Evolutionary conservation across 306 rosid genomes (phyloP), one percentile per base, ranked within the genome.

Genomic region (Sechiopsis laciniata): DNA sequence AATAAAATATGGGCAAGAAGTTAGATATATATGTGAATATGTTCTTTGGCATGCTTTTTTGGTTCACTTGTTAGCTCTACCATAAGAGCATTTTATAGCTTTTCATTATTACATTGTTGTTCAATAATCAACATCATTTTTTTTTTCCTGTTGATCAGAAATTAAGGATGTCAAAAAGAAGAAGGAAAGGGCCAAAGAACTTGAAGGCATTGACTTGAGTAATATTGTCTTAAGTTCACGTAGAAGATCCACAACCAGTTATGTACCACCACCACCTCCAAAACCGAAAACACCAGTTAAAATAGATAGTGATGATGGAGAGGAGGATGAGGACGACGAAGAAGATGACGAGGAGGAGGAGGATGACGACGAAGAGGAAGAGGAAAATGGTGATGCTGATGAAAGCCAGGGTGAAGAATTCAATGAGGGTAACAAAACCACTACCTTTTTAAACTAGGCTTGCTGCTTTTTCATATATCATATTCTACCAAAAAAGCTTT

Each of bases 181-280:
- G 78, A 94, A 94, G 84, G 97, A 82, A 17, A 84, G 94, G 79
- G 98, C 94, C 54, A 94, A 84, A 85, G 97, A 90, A 77, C 97
- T 94, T 50, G 97, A 94, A 85, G 98, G 98, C 77, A 94, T 94
- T 80, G 98, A 94, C 81, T 21, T 73, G 76, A 89, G 98, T 78
- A 94, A 94, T 83, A 90, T 94, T 51, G 96, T 94, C 22, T 83
- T 83, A 50, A 94, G 92, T 79, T 81, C 98, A 52, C 97, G 98
- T 42, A 83, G 98, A 75, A 86, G 98, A 77, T 88, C 97, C 70
- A 79, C 89, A 19, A 42, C 77, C 55, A 85, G 92, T 77, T 93
- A 83, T 83, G 76, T 68, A 15, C 22, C 69, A 35, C 71, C 89
- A 76, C 96, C 94, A 26, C 29, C 29, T 81, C 90, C 90, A 19